A percentile compares a stretch with the other conserved stretches of the same genome.
These are phyloP conservation scores for Aspergillus tubingensis DNA, from an alignment of 2,329 filamentous ascomycete species.

Conservation along the genomic window DNA sequence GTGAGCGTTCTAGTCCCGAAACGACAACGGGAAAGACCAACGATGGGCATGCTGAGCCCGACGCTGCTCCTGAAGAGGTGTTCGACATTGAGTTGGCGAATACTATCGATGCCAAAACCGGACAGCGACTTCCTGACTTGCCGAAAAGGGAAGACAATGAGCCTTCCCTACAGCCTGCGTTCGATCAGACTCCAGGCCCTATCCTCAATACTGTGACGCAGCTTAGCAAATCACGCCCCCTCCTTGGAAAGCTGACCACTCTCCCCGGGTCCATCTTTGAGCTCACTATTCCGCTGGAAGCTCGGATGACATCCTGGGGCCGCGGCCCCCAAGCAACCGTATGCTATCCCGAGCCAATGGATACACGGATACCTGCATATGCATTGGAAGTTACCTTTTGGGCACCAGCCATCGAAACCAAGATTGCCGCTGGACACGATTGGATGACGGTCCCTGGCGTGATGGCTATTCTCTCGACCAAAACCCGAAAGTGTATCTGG, in stretches of 20 bases:
- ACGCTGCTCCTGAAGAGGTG: constrained; percentile 16
- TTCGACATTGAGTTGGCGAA: constrained; percentile 41
- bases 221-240: constrained; percentile 39
- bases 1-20: constrained; percentile 34
- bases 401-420: constrained; percentile 66
- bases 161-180: constrained; percentile 12
- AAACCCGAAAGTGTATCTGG: constrained; percentile 72
- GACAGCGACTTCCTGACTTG: constrained; percentile 32
- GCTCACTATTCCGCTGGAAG: constrained; percentile 66
- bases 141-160: constrained; percentile 21
- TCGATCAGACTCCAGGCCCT: constrained; percentile 5
- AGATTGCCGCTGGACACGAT: constrained; percentile 57
- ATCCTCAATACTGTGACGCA: constrained; percentile 16
- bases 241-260: constrained; percentile 67
- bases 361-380: constrained; percentile 76
- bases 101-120: constrained; percentile 48
- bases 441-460: constrained; percentile 58
- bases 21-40: constrained; percentile 17
- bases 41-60: constrained; percentile 6
- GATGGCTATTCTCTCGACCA: constrained; percentile 75
- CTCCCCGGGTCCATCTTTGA: constrained; percentile 65
- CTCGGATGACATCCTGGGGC: constrained; percentile 75
- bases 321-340: constrained; percentile 69
- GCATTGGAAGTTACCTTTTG: constrained; percentile 78
- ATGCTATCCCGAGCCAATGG: constrained; percentile 62